These are phyloP conservation scores for Byssothecium circinans DNA, from an alignment of 2,329 filamentous ascomycete genomes.

Conservation along the genomic window DNA sequence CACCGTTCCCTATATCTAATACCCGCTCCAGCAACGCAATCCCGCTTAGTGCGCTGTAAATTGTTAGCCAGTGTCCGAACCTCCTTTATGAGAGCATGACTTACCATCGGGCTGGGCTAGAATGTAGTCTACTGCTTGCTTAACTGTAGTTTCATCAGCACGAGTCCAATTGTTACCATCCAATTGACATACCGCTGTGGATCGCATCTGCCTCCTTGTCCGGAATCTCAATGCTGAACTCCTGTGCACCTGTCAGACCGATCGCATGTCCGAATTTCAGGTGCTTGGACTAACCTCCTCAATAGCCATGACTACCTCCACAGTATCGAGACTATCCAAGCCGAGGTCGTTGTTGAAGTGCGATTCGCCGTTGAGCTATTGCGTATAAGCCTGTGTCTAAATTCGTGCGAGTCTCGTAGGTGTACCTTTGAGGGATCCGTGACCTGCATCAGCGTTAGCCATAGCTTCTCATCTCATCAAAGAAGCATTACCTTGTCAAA, in stretches of 20 bases:
- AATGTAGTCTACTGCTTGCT: constrained; percentile 95
- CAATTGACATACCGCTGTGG: constrained; percentile 75
- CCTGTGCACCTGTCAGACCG: constrained; percentile 48
- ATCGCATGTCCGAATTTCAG: constrained; percentile 1
- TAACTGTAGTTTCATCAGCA: constrained; percentile 62
- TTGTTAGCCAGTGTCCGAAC: constrained; percentile 19
- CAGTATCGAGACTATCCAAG: constrained; percentile 94
- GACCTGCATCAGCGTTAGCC: constrained; percentile 57
- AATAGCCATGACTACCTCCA: constrained; percentile 99
- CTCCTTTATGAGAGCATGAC: constrained; percentile 25
- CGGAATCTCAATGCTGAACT: constrained; percentile 93
- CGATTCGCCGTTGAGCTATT: constrained; percentile 75
- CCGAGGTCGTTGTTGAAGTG: constrained; percentile 98
- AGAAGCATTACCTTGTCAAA: constrained; percentile 83
- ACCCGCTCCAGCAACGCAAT: constrained; percentile 10
- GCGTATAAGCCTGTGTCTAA: constrained; percentile 21
- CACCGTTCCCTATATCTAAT: constrained; percentile 26
- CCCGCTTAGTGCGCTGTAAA: constrained; percentile 37
- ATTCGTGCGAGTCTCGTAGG: constrained; percentile 22
- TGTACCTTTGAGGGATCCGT: constrained; percentile 60
- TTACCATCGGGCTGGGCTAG: constrained; percentile 87
- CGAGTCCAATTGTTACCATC: background rate
- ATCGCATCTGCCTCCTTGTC: constrained; percentile 95
- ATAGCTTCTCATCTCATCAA: constrained; percentile 14
- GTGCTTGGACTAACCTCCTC: constrained; percentile 72